Base-by-base conservation (phyloP, 768 basidiomycete species). In the Mycena crocata region DNA sequence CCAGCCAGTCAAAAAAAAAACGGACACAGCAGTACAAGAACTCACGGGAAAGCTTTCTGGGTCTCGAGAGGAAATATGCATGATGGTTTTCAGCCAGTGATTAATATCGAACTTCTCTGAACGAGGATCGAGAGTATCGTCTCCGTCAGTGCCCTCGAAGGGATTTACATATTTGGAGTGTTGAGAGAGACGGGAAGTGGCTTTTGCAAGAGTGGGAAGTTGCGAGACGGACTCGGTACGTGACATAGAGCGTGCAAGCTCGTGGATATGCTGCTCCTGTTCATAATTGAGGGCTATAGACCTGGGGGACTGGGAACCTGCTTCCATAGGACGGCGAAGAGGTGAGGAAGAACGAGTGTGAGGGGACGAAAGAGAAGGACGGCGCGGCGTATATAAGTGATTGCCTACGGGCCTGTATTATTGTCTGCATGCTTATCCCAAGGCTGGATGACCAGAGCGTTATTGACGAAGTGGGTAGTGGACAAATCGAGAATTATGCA, bases 101-200 rank as follows among this genome's bases (percentile, higher is more conserved):
- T 71, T 64, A 15, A 75, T 75, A 56, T 81, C 74, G 56, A 83
- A 83, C 65, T 74, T 74, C 17, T 67, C 66, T 0, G 77, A 78
- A 52, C 72, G 76, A 21, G 82, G 82, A 67, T 82, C 78, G 54
- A 81, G 72, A 7, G 35, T 61, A 23, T 70, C 74, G 71, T 57
- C 74, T 55, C 74, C 79, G 35, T 71, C 57, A 8, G 70, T 58
- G 39, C 74, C 76, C 14, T 74, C 62, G 77, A 80, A 57, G 69
- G 67, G 63, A 71, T 75, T 71, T 52, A 55, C n/a, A 26, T 32
- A 34, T 50, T 63, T 70, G 8, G 60, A 62, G 48, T 61, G 40
- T n/a, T n/a, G n/a, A n/a, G n/a, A n/a, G 14, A 59, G 56, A 15
- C 45, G 28, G 23, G 17, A 35, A 5, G 44, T 48, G 31, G 58